These are phyloP conservation scores for Globisporangium polare DNA, from an alignment of 352 stramenopile species.

Conservation along the genomic window DNA sequence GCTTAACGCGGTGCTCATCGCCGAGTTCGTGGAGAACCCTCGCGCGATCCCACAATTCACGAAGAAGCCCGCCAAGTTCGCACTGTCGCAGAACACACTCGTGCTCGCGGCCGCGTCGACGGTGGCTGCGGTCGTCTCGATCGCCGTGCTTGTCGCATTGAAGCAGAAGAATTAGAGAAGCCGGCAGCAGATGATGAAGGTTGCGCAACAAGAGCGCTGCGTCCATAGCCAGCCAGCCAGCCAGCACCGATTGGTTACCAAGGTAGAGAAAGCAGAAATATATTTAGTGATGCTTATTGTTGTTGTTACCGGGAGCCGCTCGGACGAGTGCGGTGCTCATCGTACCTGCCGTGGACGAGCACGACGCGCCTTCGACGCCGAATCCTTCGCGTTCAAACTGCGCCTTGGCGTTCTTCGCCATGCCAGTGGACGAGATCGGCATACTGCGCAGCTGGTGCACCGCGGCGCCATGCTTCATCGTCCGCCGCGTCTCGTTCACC, in stretches of 20 bases:
- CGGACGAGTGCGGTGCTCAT: slow-evolving; percentile 32
- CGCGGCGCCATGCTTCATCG: slow-evolving; percentile 38
- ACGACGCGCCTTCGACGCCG: slow-evolving; percentile 38
- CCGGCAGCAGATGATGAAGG: background rate
- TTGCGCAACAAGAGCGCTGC: background rate
- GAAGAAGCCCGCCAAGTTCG: slow-evolving; percentile 43
- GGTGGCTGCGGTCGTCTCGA: slow-evolving; percentile 34
- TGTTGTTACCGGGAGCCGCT: slow-evolving; percentile 25
- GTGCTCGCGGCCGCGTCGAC: slow-evolving; percentile 29
- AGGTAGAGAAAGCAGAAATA: slow-evolving; percentile 7
- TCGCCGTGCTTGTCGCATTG: slow-evolving; percentile 27
- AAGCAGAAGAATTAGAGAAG: slow-evolving; percentile 46
- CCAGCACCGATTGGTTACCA: background rate
- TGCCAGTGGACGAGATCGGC: slow-evolving; percentile 20
- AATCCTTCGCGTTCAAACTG: slow-evolving; percentile 25
- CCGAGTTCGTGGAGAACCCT: slow-evolving; percentile 86
- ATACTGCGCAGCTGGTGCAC: slow-evolving; percentile 47
- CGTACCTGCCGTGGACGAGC: slow-evolving; percentile 4
- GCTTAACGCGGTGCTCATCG: slow-evolving; percentile 97
- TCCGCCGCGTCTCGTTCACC: slow-evolving; percentile 29
- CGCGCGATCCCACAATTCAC: slow-evolving; percentile 54
- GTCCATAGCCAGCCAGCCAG: background rate
- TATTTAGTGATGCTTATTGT: slow-evolving; percentile 33
- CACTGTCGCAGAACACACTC: slow-evolving; percentile 34
- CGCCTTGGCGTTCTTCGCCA: slow-evolving; percentile 9